These are phyloP conservation scores for Moniliella sp. DNA, from an alignment of 1,284 basidiomycete species.

Conservation along the genomic window DNA sequence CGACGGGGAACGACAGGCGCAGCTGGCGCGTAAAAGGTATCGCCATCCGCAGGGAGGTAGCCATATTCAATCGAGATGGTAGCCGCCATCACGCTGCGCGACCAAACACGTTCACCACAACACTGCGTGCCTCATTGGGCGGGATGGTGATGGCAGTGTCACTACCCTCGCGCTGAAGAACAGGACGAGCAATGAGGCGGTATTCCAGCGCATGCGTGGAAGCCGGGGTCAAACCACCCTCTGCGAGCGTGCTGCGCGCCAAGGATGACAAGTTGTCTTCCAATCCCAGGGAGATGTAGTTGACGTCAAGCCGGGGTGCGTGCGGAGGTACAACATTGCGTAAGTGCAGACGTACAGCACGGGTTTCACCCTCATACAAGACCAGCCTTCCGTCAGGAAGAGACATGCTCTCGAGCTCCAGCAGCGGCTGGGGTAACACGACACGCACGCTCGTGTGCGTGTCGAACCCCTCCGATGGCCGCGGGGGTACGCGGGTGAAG, in stretches of 20 bases:
- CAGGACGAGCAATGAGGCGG: conserved; percentile 53
- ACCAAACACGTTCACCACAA: conserved; percentile 56
- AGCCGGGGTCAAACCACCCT: conserved; percentile 51
- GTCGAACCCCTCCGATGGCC: too few relatives aligned
- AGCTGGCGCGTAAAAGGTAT: conserved; percentile 58
- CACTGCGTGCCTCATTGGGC: not conserved
- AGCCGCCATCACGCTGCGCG: conserved; percentile 63
- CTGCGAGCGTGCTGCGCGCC: conserved; percentile 54
- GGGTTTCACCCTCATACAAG: conserved; percentile 74
- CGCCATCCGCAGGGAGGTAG: conserved; percentile 39
- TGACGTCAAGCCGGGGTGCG: conserved; percentile 56
- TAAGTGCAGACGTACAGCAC: conserved; percentile 60
- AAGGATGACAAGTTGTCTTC: conserved; percentile 64
- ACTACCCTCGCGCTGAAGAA: conserved; percentile 53
- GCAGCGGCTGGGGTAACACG: conserved; percentile 46
- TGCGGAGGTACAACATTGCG: too few relatives aligned
- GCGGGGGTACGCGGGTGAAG: too few relatives aligned
- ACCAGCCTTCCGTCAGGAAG: conserved; percentile 72
- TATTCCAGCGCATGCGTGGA: conserved; percentile 78
- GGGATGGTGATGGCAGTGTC: not conserved
- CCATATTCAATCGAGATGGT: conserved; percentile 65
- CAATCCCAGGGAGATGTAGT: conserved; percentile 64
- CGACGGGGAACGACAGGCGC: conserved; percentile 61
- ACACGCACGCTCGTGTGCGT: too few relatives aligned
- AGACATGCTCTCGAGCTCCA: conserved; percentile 64